Percentiles rank a stretch among this genome's conserved stretches.
These are phyloP conservation scores for Exophiala dermatitidis DNA, from an alignment of 2,329 filamentous ascomycete species.

Conservation along the genomic window DNA sequence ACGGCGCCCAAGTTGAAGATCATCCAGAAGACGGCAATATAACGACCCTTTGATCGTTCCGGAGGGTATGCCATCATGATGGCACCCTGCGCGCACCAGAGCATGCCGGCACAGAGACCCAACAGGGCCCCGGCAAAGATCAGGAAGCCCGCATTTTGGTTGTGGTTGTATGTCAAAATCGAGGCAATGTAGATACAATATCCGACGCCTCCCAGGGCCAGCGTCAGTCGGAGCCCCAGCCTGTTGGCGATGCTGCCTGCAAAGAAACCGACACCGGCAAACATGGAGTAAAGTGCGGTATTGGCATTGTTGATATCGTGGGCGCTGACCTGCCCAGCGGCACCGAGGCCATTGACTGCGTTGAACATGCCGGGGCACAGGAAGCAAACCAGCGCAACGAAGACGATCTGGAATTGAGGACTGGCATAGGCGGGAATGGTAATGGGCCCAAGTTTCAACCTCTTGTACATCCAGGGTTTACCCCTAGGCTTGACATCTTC, in stretches of 20 bases:
- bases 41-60: constrained; percentile 68
- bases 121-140: constrained; percentile 37
- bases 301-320: constrained; percentile 60
- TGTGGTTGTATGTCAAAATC: constrained; percentile 38
- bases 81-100: constrained; percentile 38
- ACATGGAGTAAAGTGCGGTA: constrained; percentile 62
- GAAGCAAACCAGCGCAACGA: constrained; percentile 66
- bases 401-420: constrained; percentile 61
- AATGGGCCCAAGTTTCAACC: constrained; percentile 47
- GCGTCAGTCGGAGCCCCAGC: constrained; percentile 30
- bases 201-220: constrained; percentile 31
- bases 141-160: constrained; percentile 34
- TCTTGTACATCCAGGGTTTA: constrained; percentile 60
- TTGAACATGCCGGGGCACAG: constrained; percentile 69
- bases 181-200: constrained; percentile 35
- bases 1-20: constrained; percentile 83
- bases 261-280: constrained; percentile 52
- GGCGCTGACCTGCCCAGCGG: constrained; percentile 52
- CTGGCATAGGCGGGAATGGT: constrained; percentile 64
- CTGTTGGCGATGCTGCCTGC: constrained; percentile 38
- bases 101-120: constrained; percentile 35
- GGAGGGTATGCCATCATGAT: constrained; percentile 65
- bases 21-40: constrained; percentile 80
- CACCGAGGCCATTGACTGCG: constrained; percentile 58
- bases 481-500: constrained; percentile 25